Percentiles rank a stretch among this genome's conserved stretches.
Evolutionary conservation across 306 rosid genomes (phyloP).

Genomic region (Rosa persica): DNA sequence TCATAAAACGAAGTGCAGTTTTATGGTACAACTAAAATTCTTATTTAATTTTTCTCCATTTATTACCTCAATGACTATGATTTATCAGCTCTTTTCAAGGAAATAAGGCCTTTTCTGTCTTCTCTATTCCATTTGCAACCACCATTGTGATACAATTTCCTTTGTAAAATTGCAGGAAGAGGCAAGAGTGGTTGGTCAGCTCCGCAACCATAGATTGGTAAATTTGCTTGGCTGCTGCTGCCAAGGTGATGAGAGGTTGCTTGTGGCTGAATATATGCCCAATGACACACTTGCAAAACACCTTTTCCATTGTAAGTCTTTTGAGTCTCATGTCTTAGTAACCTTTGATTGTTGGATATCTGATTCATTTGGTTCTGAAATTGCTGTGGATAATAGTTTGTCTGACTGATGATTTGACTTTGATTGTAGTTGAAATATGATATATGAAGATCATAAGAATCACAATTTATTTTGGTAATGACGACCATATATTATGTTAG

Average conservation of each 20-base stretch:
- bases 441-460: background rate
- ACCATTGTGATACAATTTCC: background rate
- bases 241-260: conserved; percentile 80
- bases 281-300: conserved; percentile 81
- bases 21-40: background rate
- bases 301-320: conserved; percentile 68
- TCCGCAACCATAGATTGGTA: conserved; percentile 67
- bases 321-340: background rate
- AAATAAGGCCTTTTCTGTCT: background rate
- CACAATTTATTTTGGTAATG: background rate
- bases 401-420: background rate
- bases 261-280: conserved; percentile 80
- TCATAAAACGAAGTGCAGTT: background rate
- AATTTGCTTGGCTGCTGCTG: conserved; percentile 78
- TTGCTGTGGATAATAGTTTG: background rate
- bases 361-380: background rate
- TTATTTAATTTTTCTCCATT: background rate
- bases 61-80: background rate
- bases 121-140: background rate
- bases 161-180: conserved; percentile 52
- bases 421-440: background rate
- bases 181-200: conserved; percentile 81
- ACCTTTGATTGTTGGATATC: background rate
- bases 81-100: conserved; percentile 1
- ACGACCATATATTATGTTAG: background rate